phyloP scores from a whole-genome alignment of 139 green algal species.

The Chlamydomonas sp. region DNA sequence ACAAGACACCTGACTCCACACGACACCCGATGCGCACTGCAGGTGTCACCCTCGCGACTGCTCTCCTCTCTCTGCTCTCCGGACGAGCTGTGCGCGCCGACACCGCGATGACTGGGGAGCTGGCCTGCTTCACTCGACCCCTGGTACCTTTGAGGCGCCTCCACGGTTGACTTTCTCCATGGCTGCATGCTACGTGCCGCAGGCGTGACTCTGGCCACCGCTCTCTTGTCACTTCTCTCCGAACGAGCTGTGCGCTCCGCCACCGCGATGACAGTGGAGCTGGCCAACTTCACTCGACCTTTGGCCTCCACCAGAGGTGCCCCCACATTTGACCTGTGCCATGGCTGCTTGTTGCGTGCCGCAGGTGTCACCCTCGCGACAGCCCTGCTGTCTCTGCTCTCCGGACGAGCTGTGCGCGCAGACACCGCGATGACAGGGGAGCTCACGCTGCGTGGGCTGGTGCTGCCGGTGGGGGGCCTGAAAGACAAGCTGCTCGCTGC shows the following conservation, averaged over 20 bases:
- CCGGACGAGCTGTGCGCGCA: constrained; percentile 31
- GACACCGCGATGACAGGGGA: constrained; percentile 69
- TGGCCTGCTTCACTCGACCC: background rate
- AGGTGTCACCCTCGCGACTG: constrained; percentile 66
- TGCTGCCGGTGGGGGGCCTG: constrained; percentile 53
- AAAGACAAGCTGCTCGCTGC: constrained; percentile 44
- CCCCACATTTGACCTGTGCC: too few relatives aligned
- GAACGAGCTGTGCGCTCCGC: constrained; percentile 9
- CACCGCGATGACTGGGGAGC: background rate
- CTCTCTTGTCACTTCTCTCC: too few relatives aligned
- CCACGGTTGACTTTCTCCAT: too few relatives aligned
- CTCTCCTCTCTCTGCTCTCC: too few relatives aligned
- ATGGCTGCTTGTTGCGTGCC: too few relatives aligned
- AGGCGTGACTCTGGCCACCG: too few relatives aligned
- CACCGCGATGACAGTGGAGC: background rate
- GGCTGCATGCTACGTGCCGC: too few relatives aligned
- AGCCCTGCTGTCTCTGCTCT: constrained; percentile 56
- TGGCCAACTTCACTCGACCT: background rate
- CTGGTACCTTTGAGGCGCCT: background rate
- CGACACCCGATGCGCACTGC: too few relatives aligned
- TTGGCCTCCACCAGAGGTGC: background rate
- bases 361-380: constrained; percentile 66
- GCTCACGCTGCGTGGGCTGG: constrained; percentile 53
- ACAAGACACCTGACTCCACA: too few relatives aligned
- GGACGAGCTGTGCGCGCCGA: constrained; percentile 9